Percentiles rank a stretch among this genome's conserved stretches.
Evolutionary conservation across 768 basidiomycete genomes (phyloP).

Genomic region (Suillus cothurnatus): DNA sequence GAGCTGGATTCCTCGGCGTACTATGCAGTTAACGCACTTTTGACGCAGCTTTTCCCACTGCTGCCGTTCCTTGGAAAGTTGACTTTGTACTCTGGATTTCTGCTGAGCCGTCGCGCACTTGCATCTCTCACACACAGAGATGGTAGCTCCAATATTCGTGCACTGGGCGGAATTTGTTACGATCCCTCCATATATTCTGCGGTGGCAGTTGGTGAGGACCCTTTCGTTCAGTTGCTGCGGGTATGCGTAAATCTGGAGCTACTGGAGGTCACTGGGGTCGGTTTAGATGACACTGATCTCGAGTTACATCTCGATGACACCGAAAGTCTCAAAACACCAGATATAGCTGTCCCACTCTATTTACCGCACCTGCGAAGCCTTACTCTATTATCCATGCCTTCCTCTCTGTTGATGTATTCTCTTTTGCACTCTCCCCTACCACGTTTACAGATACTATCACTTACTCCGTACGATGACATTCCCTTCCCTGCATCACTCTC

Average conservation of each 20-base stretch:
- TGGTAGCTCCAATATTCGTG: slow-evolving; percentile 48
- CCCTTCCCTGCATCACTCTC: slow-evolving; percentile 59
- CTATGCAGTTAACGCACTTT: slow-evolving; percentile 60
- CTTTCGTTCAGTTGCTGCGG: slow-evolving; percentile 58
- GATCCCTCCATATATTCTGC: slow-evolving; percentile 34
- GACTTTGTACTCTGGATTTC: slow-evolving; percentile 54
- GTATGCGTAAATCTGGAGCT: slow-evolving; percentile 59
- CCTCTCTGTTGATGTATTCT: slow-evolving; percentile 61
- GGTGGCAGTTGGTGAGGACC: slow-evolving; percentile 44
- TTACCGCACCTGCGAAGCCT: slow-evolving; percentile 63
- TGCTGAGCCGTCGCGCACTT: slow-evolving; percentile 62
- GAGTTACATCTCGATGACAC: slow-evolving; percentile 34
- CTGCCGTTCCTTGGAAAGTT: slow-evolving; percentile 63
- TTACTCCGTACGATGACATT: slow-evolving; percentile 76
- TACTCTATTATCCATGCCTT: slow-evolving; percentile 65
- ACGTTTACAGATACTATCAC: slow-evolving; percentile 57
- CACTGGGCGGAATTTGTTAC: slow-evolving; percentile 60
- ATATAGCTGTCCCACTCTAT: slow-evolving; percentile 42
- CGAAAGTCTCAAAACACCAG: slow-evolving; percentile 24
- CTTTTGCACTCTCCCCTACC: slow-evolving; percentile 66
- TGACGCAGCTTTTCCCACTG: slow-evolving; percentile 66
- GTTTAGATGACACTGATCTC: slow-evolving; percentile 54
- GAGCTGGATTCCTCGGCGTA: slow-evolving; percentile 46
- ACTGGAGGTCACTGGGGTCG: slow-evolving; percentile 64
- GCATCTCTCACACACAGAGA: slow-evolving; percentile 53